These are phyloP conservation scores for Keithomyces neogunnii DNA, from an alignment of 2,329 filamentous ascomycete genomes.

Conservation along the genomic window DNA sequence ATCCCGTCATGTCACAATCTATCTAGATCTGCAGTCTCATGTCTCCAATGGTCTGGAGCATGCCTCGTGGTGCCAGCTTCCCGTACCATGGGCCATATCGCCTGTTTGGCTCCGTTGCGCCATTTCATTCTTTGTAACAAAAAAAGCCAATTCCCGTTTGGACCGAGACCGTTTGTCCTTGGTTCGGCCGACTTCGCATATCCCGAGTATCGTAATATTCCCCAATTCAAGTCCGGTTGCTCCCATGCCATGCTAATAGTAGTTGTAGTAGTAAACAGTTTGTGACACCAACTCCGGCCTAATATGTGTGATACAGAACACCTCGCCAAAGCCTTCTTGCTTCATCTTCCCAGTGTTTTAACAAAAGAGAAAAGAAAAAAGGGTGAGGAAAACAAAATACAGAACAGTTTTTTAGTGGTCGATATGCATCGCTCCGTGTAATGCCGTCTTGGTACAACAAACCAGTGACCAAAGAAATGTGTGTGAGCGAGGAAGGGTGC, in stretches of 20 bases:
- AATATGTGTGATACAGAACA: conserved; percentile 22
- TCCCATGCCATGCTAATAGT: conserved; percentile 22
- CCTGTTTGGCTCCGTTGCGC: not conserved
- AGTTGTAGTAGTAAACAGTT: conserved; percentile 20
- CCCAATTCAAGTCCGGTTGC: conserved; percentile 17
- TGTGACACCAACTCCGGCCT: conserved; percentile 19
- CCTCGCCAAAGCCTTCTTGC: conserved; percentile 13
- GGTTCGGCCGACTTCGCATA: conserved; percentile 14
- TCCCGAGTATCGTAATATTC: conserved; percentile 23
- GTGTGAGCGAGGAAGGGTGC: conserved; percentile 9
- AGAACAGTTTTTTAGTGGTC: conserved; percentile 26
- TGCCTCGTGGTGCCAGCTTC: not conserved
- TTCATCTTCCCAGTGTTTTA: conserved; percentile 14
- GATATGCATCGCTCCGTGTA: conserved; percentile 41
- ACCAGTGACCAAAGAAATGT: conserved; percentile 12
- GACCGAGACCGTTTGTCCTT: conserved; percentile 5
- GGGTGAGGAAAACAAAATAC: conserved; percentile 1
- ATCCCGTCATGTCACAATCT: conserved; percentile 3
- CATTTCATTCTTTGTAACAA: conserved; percentile 4
- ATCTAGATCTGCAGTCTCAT: conserved; percentile 4
- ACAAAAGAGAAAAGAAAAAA: conserved; percentile 17
- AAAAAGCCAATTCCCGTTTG: conserved; percentile 6
- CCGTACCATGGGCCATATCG: not conserved
- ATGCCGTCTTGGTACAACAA: conserved; percentile 40
- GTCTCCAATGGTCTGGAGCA: not conserved